Conservation (phyloP, 805 yeast genomes). For the Nakazawaea wyomingensis region DNA sequence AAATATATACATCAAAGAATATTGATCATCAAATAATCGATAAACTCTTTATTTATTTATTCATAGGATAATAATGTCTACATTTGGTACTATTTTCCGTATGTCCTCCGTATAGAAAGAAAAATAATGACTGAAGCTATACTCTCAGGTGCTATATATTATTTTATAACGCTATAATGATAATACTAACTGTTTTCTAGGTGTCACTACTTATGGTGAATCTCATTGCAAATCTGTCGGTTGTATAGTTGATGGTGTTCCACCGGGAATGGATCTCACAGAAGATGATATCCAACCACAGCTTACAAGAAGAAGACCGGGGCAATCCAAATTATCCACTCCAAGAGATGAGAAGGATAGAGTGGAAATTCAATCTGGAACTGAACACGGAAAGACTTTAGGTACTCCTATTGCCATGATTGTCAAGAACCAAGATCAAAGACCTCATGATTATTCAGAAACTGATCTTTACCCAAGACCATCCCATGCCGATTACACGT, state of each 20-base stretch:
- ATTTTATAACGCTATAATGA: no score
- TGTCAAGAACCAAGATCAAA: constrained; percentile 89
- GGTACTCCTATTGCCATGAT: constrained; percentile 97
- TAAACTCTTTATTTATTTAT: no score
- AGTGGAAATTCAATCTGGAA: constrained; percentile 91
- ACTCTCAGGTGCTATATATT: no score
- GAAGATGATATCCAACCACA: constrained; percentile 95
- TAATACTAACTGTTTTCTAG: constrained; percentile 15
- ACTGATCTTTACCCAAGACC: constrained; percentile 97
- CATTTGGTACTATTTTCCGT: constrained; percentile 58
- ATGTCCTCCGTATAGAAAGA: no score
- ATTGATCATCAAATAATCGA: no score
- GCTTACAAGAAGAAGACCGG: constrained; percentile 94
- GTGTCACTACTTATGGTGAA: constrained; percentile 96
- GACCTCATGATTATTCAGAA: constrained; percentile 94
- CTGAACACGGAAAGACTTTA: constrained; percentile 82
- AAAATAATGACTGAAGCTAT: no score
- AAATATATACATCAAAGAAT: no score
- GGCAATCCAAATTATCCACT: constrained; percentile 86
- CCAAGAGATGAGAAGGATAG: constrained; percentile 95
- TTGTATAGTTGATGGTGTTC: constrained; percentile 97
- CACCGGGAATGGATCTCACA: constrained; percentile 84
- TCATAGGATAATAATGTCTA: constrained; percentile 57
- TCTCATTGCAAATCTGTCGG: constrained; percentile 98
- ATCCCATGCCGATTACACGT: constrained; percentile 96